Evolutionary conservation across 805 yeast species (phyloP).

Genomic region (Priceomyces haplophilus): DNA sequence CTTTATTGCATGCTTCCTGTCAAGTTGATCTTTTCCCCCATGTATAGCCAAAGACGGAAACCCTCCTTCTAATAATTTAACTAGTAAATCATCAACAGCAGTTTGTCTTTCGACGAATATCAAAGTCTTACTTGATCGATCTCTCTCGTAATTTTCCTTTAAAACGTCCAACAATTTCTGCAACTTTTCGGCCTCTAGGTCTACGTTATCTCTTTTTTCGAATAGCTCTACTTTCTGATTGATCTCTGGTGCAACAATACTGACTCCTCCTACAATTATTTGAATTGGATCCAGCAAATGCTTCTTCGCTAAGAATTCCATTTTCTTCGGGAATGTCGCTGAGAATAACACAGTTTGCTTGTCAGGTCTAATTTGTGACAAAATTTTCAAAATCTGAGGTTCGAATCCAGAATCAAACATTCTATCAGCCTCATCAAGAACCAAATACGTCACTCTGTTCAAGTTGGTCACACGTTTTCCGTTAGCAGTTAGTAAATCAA

Average conservation of each 20-base stretch:
- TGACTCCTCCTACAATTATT: conserved; percentile 75
- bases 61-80: conserved; percentile 50
- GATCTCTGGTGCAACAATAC: conserved; percentile 78
- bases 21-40: conserved; percentile 88
- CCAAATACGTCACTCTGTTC: conserved; percentile 71
- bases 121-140: conserved; percentile 50
- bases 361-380: conserved; percentile 76
- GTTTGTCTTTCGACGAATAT: conserved; percentile 88
- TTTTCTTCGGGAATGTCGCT: conserved; percentile 84
- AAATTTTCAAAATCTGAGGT: conserved; percentile 84
- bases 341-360: conserved; percentile 87
- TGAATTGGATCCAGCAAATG: conserved; percentile 65
- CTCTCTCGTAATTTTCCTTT: conserved; percentile 40
- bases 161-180: conserved; percentile 51
- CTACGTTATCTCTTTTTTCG: conserved; percentile 36
- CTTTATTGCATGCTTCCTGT: conserved; percentile 69
- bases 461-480: conserved; percentile 72
- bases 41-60: conserved; percentile 70
- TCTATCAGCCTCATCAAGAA: conserved; percentile 93
- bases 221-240: conserved; percentile 67
- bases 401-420: conserved; percentile 97
- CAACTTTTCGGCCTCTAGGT: conserved; percentile 47
- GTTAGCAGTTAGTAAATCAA: conserved; percentile 83
- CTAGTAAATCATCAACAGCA: conserved; percentile 70
- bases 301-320: conserved; percentile 71